Evolutionary conservation across 1,139 yeast species (phyloP), one percentile per base, ranked within the genome.

Genomic region (Zhuliangozyma blackwelliae): DNA sequence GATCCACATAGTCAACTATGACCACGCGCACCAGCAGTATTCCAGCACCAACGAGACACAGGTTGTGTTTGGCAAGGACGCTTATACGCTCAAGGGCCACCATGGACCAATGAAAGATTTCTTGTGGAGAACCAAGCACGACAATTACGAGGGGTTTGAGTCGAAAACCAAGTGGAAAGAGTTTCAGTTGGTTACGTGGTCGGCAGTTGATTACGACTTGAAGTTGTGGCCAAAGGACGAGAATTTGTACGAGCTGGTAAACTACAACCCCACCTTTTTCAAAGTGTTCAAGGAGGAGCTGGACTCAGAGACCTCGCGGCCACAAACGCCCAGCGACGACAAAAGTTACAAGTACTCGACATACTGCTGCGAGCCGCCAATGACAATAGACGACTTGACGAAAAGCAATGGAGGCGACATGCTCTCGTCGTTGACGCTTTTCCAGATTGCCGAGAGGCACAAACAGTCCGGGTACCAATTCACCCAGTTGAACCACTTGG

Each of bases 111-210:
- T 90, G 16, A 82, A 82, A 34, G 97, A 90, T 54, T 88, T 89
- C 54, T 66, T 90, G 2, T 90, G 97, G 97, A 67, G 97, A 47
- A 65, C 79, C 7, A 65, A 87, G 38, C 70, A 63, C 39, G 68
- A 57, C 31, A 41, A 41, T 5, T 68, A 68, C 38, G 57, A 55
- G 25, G 62, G 58, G 43, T 63, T 46, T 45, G 72, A 71, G 12
- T 57, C 72, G 2, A 65, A 61, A 7, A 50, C 68, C 8, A 82
- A 79, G 47, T 89, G 89, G 64, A 69, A 89, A 39, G 96, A 88
- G 43, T 89, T 76, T 52, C 97, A 90, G 55, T 60, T 92, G 36
- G 94, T 92, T 0, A 87, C 98, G 0, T 92, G 97, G 97, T 83
- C 95, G 0, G 80, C 86, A 16, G 64, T 56, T 44, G 98, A 92